These are phyloP conservation scores for Cercophora sp. DNA, from an alignment of 495 filamentous ascomycete genomes.

Conservation along the genomic window DNA sequence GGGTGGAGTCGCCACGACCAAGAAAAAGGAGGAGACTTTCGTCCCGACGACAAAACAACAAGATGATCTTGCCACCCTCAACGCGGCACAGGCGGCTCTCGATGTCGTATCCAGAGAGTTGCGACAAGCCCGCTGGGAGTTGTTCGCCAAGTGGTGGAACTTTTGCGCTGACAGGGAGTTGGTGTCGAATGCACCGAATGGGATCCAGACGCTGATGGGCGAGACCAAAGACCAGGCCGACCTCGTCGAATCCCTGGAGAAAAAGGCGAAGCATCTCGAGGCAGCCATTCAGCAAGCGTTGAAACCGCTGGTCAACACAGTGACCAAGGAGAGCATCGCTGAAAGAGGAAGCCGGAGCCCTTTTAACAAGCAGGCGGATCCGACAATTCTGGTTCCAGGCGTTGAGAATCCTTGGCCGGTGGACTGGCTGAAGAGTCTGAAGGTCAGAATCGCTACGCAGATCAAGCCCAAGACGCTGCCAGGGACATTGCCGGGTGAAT, in stretches of 20 bases:
- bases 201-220: background rate
- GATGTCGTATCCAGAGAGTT: conserved; percentile 14
- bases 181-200: conserved; percentile 7
- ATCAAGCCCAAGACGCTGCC: background rate
- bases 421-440: conserved; percentile 39
- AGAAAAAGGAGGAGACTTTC: background rate
- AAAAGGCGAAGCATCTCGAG: background rate
- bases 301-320: background rate
- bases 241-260: background rate
- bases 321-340: conserved; percentile 15
- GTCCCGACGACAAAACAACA: background rate
- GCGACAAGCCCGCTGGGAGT: conserved; percentile 29
- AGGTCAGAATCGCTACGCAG: conserved; percentile 33
- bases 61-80: conserved; percentile 18
- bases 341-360: conserved; percentile 1
- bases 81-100: conserved; percentile 18
- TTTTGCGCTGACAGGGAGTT: conserved; percentile 13
- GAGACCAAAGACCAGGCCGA: background rate
- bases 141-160: conserved; percentile 42
- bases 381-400: conserved; percentile 43
- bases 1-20: background rate
- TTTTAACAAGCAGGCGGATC: conserved; percentile 38
- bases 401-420: conserved; percentile 42
- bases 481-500: background rate
- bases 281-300: background rate